A percentile compares a stretch with the other conserved stretches of the same genome.
Conservation (phyloP, 2,329 filamentous ascomycete genomes). For the Colletotrichum incanum region DNA sequence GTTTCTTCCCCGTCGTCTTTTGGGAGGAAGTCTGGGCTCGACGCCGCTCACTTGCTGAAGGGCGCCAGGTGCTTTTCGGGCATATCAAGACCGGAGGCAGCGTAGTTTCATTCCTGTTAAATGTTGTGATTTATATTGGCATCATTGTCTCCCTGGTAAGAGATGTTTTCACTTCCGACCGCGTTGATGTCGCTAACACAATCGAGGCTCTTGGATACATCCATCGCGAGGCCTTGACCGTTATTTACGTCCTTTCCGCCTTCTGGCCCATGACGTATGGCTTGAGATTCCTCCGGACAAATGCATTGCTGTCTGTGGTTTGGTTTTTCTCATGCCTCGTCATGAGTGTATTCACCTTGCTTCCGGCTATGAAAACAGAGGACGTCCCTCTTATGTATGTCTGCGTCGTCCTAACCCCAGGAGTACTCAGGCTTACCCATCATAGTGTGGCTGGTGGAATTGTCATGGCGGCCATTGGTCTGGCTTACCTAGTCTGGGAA, state of each 20-base stretch:
- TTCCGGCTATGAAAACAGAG: slow-evolving; percentile 90
- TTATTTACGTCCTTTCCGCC: slow-evolving; percentile 81
- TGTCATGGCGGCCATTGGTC: slow-evolving; percentile 83
- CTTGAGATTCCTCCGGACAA: slow-evolving; percentile 76
- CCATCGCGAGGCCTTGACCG: slow-evolving; percentile 87
- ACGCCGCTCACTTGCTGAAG: slow-evolving; percentile 77
- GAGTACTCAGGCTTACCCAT: slow-evolving; percentile 40
- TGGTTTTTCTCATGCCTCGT: slow-evolving; percentile 85
- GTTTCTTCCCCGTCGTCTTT: slow-evolving; percentile 92
- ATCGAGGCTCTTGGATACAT: slow-evolving; percentile 90
- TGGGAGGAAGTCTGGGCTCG: slow-evolving; percentile 96
- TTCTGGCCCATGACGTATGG: slow-evolving; percentile 87
- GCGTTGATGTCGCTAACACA: slow-evolving; percentile 42
- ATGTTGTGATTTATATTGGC: slow-evolving; percentile 77
- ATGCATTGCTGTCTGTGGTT: slow-evolving; percentile 74
- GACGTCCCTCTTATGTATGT: slow-evolving; percentile 81
- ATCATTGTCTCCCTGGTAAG: slow-evolving; percentile 84
- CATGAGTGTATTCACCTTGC: slow-evolving; percentile 92
- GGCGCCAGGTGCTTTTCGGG: slow-evolving; percentile 77
- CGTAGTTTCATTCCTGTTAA: slow-evolving; percentile 72
- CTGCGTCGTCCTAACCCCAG: background rate
- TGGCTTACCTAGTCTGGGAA: slow-evolving; percentile 86
- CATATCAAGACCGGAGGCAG: slow-evolving; percentile 75
- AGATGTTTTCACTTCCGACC: slow-evolving; percentile 32
- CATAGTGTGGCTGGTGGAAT: slow-evolving; percentile 80